phyloP scores from a whole-genome alignment of 2,329 filamentous ascomycete species.

The Penicillium sp. region DNA sequence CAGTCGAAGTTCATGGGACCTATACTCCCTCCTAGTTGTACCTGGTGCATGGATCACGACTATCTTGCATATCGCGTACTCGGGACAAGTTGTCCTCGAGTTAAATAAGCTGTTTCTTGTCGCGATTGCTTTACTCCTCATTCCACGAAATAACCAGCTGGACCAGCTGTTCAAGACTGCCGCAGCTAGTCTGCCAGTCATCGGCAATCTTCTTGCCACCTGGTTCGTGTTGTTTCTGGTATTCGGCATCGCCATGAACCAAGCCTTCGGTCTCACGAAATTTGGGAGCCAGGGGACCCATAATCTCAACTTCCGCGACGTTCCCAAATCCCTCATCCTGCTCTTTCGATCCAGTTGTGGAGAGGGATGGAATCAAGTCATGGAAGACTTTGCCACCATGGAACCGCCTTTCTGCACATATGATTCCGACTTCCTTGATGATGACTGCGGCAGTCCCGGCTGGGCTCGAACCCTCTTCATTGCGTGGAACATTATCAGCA shows the following conservation, averaged over 20 bases:
- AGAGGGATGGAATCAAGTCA: slow-evolving; percentile 94
- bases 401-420: slow-evolving; percentile 78
- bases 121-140: slow-evolving; percentile 82
- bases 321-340: slow-evolving; percentile 89
- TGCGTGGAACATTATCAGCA: slow-evolving; percentile 98
- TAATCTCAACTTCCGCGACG: slow-evolving; percentile 89
- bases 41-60: slow-evolving; percentile 79
- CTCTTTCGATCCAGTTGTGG: slow-evolving; percentile 91
- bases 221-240: slow-evolving; percentile 98
- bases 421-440: slow-evolving; percentile 71
- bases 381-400: slow-evolving; percentile 90
- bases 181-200: slow-evolving; percentile 85
- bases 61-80: slow-evolving; percentile 67
- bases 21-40: slow-evolving; percentile 81
- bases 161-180: slow-evolving; percentile 99
- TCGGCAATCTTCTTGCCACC: slow-evolving; percentile 88
- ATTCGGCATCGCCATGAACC: slow-evolving; percentile 93
- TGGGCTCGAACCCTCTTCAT: slow-evolving; percentile 93
- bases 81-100: slow-evolving; percentile 65
- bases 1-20: slow-evolving; percentile 89
- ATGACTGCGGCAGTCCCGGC: slow-evolving; percentile 86
- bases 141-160: slow-evolving; percentile 92
- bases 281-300: slow-evolving; percentile 72
- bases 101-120: slow-evolving; percentile 95
- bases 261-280: slow-evolving; percentile 91